phyloP scores from a whole-genome alignment of 495 filamentous ascomycete genomes.

The Parathielavia appendiculata region DNA sequence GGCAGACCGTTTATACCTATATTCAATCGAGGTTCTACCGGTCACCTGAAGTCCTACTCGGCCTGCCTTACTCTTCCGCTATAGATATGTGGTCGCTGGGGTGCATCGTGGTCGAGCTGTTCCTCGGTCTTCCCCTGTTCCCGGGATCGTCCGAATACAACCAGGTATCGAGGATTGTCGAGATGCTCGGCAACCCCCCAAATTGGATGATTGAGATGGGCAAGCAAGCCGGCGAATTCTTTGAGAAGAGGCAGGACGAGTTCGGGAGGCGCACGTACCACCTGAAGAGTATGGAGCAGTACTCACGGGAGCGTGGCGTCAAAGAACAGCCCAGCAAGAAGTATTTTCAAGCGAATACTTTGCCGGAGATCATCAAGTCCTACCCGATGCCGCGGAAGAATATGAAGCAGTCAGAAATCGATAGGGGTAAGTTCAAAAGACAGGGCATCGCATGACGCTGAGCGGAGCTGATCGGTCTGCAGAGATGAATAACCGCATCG shows the following conservation, averaged over 20 bases:
- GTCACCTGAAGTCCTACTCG: conserved; percentile 91
- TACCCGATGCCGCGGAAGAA: conserved; percentile 99
- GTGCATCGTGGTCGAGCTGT: conserved; percentile 97
- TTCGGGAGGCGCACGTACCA: conserved; percentile 86
- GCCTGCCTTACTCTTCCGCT: conserved; percentile 93
- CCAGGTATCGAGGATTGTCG: conserved; percentile 92
- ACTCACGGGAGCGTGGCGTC: conserved; percentile 86
- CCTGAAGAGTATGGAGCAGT: conserved; percentile 95
- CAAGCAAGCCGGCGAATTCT: conserved; percentile 96
- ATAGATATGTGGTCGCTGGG: conserved; percentile 99
- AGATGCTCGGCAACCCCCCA: conserved; percentile 95
- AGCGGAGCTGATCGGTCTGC: conserved; percentile 12
- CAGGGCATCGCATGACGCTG: background rate
- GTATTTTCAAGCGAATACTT: conserved; percentile 89
- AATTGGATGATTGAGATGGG: conserved; percentile 99
- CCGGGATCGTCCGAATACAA: conserved; percentile 99
- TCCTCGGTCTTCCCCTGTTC: conserved; percentile 91
- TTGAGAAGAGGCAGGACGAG: conserved; percentile 86
- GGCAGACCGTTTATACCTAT: conserved; percentile 98
- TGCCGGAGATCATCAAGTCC: conserved; percentile 94
- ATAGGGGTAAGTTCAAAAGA: conserved; percentile 68
- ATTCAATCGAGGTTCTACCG: conserved; percentile 98
- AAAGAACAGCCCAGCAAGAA: conserved; percentile 99
- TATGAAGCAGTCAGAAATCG: conserved; percentile 96
- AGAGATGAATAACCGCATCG: conserved; percentile 97